Conservation (phyloP, 768 basidiomycete species). For the Melanogaster broomeanus region DNA sequence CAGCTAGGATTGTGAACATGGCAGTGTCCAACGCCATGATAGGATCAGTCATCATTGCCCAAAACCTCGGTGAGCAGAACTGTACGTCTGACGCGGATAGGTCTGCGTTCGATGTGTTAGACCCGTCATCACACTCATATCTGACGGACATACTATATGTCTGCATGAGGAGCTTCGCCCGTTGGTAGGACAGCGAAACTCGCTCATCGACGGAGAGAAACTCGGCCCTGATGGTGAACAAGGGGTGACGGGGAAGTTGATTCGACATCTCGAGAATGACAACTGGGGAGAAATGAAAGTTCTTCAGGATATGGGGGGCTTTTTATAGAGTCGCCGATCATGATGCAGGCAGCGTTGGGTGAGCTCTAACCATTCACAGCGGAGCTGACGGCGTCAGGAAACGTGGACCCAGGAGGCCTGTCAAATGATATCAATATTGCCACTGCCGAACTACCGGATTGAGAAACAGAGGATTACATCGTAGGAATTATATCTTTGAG, state of each 20-base stretch:
- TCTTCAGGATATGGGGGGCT: conserved; percentile 17
- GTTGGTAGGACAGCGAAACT: conserved; percentile 49
- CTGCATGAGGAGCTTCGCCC: conserved; percentile 49
- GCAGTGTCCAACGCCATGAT: conserved; percentile 52
- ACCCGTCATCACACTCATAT: neutral
- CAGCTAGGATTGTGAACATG: conserved; percentile 53
- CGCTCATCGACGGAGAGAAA: conserved; percentile 47
- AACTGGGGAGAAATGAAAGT: conserved; percentile 43
- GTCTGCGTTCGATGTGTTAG: conserved; percentile 1
- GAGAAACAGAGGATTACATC: conserved; percentile 13
- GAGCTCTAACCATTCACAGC: conserved; percentile 15
- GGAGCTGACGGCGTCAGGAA: conserved; percentile 3
- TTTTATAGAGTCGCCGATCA: conserved; percentile 21
- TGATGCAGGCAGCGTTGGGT: conserved; percentile 4
- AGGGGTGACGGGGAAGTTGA: conserved; percentile 36
- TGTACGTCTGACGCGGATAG: conserved; percentile 50
- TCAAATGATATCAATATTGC: conserved; percentile 15
- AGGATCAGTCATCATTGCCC: conserved; percentile 56
- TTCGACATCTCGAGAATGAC: conserved; percentile 8
- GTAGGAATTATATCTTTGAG: conserved; percentile 11
- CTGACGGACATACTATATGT: conserved; percentile 43
- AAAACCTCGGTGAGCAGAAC: conserved; percentile 49
- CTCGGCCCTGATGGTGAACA: conserved; percentile 47
- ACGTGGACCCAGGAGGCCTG: conserved; percentile 8
- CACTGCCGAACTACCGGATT: conserved; percentile 14